phyloP scores from a whole-genome alignment of 2,329 filamentous ascomycete species.

The Monosporascus sp. region DNA sequence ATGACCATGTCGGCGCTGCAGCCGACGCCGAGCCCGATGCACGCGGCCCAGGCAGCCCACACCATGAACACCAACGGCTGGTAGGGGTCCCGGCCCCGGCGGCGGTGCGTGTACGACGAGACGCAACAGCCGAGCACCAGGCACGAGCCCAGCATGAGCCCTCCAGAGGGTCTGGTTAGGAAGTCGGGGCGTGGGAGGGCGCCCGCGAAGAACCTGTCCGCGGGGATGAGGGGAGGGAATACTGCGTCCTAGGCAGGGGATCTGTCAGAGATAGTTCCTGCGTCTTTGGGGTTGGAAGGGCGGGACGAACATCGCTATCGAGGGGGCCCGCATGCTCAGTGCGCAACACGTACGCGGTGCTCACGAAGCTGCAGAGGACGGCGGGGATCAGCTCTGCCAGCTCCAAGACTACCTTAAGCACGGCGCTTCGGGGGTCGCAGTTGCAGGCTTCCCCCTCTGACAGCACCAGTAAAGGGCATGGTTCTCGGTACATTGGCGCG shows the following conservation, averaged over 20 bases:
- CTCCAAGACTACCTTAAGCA: slow-evolving; percentile 6
- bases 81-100: slow-evolving; percentile 16
- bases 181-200: slow-evolving; percentile 2
- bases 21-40: slow-evolving; percentile 14
- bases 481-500: not conserved
- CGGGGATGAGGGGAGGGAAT: too few species aligned
- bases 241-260: not conserved
- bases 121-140: slow-evolving; percentile 21
- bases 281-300: not conserved
- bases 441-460: slow-evolving; percentile 1
- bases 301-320: not conserved
- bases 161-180: slow-evolving; percentile 9
- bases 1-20: slow-evolving; percentile 15
- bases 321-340: not conserved
- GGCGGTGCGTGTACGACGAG: slow-evolving; percentile 19
- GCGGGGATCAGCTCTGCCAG: slow-evolving; percentile 18
- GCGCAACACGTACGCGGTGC: slow-evolving; percentile 14
- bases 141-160: slow-evolving; percentile 18
- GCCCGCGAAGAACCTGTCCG: too few species aligned
- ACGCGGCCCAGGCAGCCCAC: slow-evolving; percentile 16
- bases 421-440: slow-evolving; percentile 1
- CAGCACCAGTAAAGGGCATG: not conserved
- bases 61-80: slow-evolving; percentile 15
- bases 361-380: slow-evolving; percentile 15
- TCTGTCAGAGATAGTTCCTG: not conserved